phyloP scores from a whole-genome alignment of 2,329 filamentous ascomycete genomes.

The Arthrobotrys musiformis region DNA sequence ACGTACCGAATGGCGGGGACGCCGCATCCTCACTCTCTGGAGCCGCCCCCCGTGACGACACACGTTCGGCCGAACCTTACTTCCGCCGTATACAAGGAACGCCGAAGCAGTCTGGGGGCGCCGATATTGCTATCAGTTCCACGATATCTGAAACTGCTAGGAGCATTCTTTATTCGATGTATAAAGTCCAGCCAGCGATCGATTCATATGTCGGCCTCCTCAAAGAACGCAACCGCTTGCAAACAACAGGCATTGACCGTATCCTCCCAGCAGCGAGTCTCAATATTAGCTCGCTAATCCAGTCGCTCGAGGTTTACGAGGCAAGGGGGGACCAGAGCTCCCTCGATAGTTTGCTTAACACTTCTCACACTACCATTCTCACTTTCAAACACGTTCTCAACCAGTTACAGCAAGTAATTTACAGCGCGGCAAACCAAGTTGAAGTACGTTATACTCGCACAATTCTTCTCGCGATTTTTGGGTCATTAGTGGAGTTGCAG shows the following conservation, averaged over 20 bases:
- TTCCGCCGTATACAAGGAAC: slow-evolving; percentile 57
- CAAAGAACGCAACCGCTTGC: slow-evolving; percentile 55
- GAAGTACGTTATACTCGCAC: slow-evolving; percentile 58
- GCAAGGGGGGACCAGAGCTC: slow-evolving; percentile 55
- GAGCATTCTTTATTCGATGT: slow-evolving; percentile 59
- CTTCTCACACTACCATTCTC: slow-evolving; percentile 57
- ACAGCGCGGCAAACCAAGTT: slow-evolving; percentile 48
- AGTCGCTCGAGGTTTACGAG: slow-evolving; percentile 58
- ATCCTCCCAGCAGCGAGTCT: slow-evolving; percentile 59
- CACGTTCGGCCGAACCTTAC: slow-evolving; percentile 56
- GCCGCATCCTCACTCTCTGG: slow-evolving; percentile 15
- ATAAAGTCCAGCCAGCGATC: slow-evolving; percentile 58
- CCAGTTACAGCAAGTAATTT: slow-evolving; percentile 56
- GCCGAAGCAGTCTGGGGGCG: slow-evolving; percentile 28
- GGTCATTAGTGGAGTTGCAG: slow-evolving; percentile 59
- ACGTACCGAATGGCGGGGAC: slow-evolving; percentile 33
- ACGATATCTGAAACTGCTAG: slow-evolving; percentile 58
- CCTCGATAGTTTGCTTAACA: slow-evolving; percentile 58
- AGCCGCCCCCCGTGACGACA: slow-evolving; percentile 10
- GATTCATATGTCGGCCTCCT: slow-evolving; percentile 58
- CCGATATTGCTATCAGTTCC: slow-evolving; percentile 48
- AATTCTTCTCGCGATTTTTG: slow-evolving; percentile 59
- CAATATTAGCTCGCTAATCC: slow-evolving; percentile 58
- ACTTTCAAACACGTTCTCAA: slow-evolving; percentile 59
- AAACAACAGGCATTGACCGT: slow-evolving; percentile 58